phyloP scores from a whole-genome alignment of 2,329 filamentous ascomycete genomes.

The Monosporascus sp. region DNA sequence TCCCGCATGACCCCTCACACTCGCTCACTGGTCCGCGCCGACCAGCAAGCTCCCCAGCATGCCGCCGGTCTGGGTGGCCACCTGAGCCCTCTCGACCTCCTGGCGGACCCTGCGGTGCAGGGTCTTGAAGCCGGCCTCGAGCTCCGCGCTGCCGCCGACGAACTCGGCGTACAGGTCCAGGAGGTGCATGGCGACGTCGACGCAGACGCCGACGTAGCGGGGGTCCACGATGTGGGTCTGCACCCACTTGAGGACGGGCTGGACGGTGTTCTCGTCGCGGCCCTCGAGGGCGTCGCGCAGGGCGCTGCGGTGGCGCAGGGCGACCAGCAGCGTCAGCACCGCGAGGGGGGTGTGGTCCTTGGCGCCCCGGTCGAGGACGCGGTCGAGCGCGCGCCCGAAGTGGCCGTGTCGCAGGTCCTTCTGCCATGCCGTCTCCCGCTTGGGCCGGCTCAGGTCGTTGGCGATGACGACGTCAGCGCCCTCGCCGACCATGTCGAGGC shows the following conservation, averaged over 20 bases:
- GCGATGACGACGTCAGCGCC: slow-evolving; percentile 86
- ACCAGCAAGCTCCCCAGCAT: slow-evolving; percentile 74
- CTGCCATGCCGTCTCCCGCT: slow-evolving; percentile 70
- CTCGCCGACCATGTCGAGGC: slow-evolving; percentile 78
- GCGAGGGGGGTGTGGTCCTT: slow-evolving; percentile 54
- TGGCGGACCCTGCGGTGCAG: slow-evolving; percentile 66
- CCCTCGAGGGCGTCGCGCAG: slow-evolving; percentile 73
- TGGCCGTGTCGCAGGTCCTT: slow-evolving; percentile 70
- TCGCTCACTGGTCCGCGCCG: slow-evolving; percentile 24
- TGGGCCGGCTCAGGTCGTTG: slow-evolving; percentile 44
- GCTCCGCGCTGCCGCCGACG: slow-evolving; percentile 65
- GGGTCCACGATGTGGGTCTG: slow-evolving; percentile 77
- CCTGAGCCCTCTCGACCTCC: slow-evolving; percentile 78
- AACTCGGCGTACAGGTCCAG: slow-evolving; percentile 85
- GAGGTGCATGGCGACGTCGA: slow-evolving; percentile 76
- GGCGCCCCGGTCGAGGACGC: slow-evolving; percentile 56
- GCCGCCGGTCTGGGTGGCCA: slow-evolving; percentile 74
- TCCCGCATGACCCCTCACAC: neutral
- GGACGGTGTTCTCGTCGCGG: slow-evolving; percentile 74
- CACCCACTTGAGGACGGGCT: slow-evolving; percentile 80
- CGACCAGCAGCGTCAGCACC: slow-evolving; percentile 72
- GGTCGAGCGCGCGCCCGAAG: slow-evolving; percentile 74
- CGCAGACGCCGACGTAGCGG: slow-evolving; percentile 72
- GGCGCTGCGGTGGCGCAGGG: slow-evolving; percentile 82
- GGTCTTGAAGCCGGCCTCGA: slow-evolving; percentile 64